phyloP scores from a whole-genome alignment of 2,329 filamentous ascomycete genomes.

The Simplicillium aogashimaense region DNA sequence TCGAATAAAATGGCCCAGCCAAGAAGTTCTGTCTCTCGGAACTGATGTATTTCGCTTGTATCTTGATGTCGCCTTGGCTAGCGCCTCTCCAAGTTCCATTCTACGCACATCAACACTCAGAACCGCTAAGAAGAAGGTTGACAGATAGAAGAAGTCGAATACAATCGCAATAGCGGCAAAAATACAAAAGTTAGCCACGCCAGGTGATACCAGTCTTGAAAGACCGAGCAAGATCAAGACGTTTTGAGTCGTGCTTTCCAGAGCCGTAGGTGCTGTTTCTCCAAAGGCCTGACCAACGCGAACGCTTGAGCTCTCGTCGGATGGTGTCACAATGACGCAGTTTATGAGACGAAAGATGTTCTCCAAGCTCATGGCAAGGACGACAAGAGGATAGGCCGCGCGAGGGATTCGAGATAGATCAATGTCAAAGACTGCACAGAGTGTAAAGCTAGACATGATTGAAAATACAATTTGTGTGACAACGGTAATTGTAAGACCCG shows the following conservation, averaged over 20 bases:
- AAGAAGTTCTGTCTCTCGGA: constrained; percentile 22
- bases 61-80: constrained; percentile 45
- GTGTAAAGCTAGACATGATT: constrained; percentile 68
- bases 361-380: constrained; percentile 66
- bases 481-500: constrained; percentile 63
- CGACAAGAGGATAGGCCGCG: constrained; percentile 66
- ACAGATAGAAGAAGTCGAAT: constrained; percentile 68
- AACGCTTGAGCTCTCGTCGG: constrained; percentile 56
- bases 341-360: constrained; percentile 74
- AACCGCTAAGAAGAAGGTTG: constrained; percentile 72
- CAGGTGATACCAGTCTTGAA: constrained; percentile 57
- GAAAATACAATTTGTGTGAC: constrained; percentile 61
- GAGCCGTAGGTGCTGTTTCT: constrained; percentile 58
- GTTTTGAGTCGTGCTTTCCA: constrained; percentile 61
- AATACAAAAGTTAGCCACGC: constrained; percentile 64
- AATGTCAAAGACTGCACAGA: constrained; percentile 66
- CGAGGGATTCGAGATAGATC: constrained; percentile 67
- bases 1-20: constrained; percentile 51
- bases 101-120: constrained; percentile 70
- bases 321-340: constrained; percentile 61
- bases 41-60: constrained; percentile 19
- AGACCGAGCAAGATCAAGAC: constrained; percentile 54
- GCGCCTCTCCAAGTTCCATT: constrained; percentile 64
- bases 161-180: constrained; percentile 67
- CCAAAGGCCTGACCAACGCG: constrained; percentile 67